Evolutionary conservation across 2,329 filamentous ascomycete genomes (phyloP), one percentile per base, ranked within the genome.

Genomic region (Epichloe gansuensis): DNA sequence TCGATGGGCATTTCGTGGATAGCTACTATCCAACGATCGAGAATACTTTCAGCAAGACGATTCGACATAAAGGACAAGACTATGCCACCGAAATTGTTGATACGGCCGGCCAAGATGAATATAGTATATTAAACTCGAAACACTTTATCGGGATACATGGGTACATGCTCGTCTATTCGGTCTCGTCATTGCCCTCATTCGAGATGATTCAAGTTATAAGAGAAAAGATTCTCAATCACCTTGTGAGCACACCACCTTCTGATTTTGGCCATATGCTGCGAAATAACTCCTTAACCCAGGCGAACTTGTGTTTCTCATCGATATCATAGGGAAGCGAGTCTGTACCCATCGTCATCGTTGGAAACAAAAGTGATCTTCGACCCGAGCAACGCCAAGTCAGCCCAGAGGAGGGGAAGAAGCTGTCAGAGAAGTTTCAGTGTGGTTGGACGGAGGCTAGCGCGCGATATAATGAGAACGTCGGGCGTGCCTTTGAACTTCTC

Each of bases 21-120:
- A 94, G 87, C 69, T 98, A 98, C 72, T 98, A 98, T 69, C 93
- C 93, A 38, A 98, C 93, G 41, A 97, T 98, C 64, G 93, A 98
- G 70, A 98, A 97, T 69, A 97, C 91, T 2, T 98, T 98, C 68
- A 94, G 86, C 75, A 95, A 95, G 69, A 84, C 89, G 60, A 95
- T 98, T 68, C 86, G 88, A 62, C 85, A 87, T 69, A 95, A 93
- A 70, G 85, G 87, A 49, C 89, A 96, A 69, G 93, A 97, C 59
- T 98, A 84, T 69, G 83, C 87, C 49, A 95, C 90, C 12, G 93
- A 98, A 73, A 97, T 98, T 63, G 93, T 98, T 67, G 93, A 98
- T 67, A 98, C 93, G 31, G 93, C 93, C 50, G 93, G 93, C 55
- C 90, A 95, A 85, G 93, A 98, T 74, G 93, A 98, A 71, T 98